Percentiles rank a stretch among this genome's conserved stretches.
phyloP scores from a whole-genome alignment of 176 grass and related monocot species.

The Tuctoria greenei region DNA sequence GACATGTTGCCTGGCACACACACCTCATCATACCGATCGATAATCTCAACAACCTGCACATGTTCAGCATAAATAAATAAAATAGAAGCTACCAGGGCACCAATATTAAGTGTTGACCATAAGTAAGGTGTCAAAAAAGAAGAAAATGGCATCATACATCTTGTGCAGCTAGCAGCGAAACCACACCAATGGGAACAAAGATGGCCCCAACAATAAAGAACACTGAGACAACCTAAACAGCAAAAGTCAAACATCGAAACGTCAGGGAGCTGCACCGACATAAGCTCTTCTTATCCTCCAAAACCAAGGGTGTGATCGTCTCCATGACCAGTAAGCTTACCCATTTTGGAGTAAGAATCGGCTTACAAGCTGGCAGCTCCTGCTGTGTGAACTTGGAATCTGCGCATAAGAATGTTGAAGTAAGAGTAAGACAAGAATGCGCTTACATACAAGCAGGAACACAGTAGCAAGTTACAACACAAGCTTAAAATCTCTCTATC shows the following conservation, averaged over 20 bases:
- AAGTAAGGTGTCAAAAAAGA: slow-evolving; percentile 2
- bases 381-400: slow-evolving; percentile 98
- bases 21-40: slow-evolving; percentile 67
- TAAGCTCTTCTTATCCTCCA: not conserved
- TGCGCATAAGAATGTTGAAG: slow-evolving; percentile 28
- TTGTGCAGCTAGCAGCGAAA: slow-evolving; percentile 64
- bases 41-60: slow-evolving; percentile 84
- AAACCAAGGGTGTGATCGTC: not conserved
- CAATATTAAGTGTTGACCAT: not conserved
- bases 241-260: slow-evolving; percentile 14
- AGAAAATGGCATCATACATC: slow-evolving; percentile 44
- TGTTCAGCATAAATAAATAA: not conserved
- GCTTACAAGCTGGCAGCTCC: slow-evolving; percentile 94
- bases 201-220: slow-evolving; percentile 72
- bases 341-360: slow-evolving; percentile 97
- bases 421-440: slow-evolving; percentile 15
- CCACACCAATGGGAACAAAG: slow-evolving; percentile 81
- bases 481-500: not conserved
- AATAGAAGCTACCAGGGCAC: too few relatives aligned
- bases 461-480: not conserved
- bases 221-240: slow-evolving; percentile 73
- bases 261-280: slow-evolving; percentile 24
- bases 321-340: slow-evolving; percentile 36
- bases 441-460: not conserved
- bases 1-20: slow-evolving; percentile 62